These are phyloP conservation scores for Poronia punctata DNA, from an alignment of 495 filamentous ascomycete genomes.

Conservation along the genomic window DNA sequence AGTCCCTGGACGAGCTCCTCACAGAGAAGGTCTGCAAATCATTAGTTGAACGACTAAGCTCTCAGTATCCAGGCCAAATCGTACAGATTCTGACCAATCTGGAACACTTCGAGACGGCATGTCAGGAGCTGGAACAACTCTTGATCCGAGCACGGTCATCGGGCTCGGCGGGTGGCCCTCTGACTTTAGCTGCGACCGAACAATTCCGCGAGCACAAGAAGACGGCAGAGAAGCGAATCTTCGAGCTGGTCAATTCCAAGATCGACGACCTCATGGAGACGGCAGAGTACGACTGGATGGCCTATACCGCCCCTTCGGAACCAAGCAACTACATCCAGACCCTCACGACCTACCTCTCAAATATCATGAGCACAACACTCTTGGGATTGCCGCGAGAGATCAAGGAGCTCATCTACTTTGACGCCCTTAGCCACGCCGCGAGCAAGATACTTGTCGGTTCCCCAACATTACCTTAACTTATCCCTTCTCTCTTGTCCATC, in stretches of 20 bases:
- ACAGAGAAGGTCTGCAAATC: conserved; percentile 83
- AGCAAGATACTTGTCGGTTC: conserved; percentile 71
- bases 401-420: conserved; percentile 96
- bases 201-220: conserved; percentile 87
- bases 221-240: conserved; percentile 93
- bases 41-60: conserved; percentile 79
- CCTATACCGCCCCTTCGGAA: conserved; percentile 54
- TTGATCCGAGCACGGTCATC: conserved; percentile 76
- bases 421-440: conserved; percentile 85
- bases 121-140: conserved; percentile 75
- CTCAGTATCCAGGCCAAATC: conserved; percentile 93
- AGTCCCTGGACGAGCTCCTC: conserved; percentile 79
- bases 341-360: conserved; percentile 83
- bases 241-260: conserved; percentile 97
- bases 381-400: conserved; percentile 88
- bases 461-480: neutral
- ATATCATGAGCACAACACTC: conserved; percentile 92
- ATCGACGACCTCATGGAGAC: conserved; percentile 96
- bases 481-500: neutral
- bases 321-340: conserved; percentile 92
- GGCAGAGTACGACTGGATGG: conserved; percentile 93
- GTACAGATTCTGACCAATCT: conserved; percentile 97
- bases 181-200: conserved; percentile 73
- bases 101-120: conserved; percentile 92
- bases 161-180: conserved; percentile 62